These are phyloP conservation scores for Claviceps purpurea DNA, from an alignment of 2,329 filamentous ascomycete genomes.

Conservation along the genomic window DNA sequence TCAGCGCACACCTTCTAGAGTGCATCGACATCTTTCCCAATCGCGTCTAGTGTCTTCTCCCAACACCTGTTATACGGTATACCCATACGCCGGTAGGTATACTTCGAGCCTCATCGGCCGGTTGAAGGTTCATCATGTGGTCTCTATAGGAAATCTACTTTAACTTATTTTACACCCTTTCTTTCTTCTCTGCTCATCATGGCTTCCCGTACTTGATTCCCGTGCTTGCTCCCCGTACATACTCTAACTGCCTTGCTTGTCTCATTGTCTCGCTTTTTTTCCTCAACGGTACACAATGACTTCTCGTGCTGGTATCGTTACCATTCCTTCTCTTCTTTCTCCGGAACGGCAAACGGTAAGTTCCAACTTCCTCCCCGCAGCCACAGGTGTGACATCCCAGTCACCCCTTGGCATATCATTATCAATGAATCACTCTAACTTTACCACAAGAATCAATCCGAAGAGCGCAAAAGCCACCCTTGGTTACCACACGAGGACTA, in stretches of 20 bases:
- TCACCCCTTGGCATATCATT: too few relatives aligned
- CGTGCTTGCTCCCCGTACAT: too few relatives aligned
- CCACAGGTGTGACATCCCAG: neutral
- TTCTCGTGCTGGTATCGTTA: neutral
- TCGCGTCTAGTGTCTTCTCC: neutral
- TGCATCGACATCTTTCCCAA: neutral
- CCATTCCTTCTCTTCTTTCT: neutral
- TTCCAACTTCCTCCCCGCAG: neutral
- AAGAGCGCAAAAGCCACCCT: constrained; percentile 25
- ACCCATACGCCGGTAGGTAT: neutral
- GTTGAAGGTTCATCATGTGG: neutral
- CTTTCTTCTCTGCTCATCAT: neutral
- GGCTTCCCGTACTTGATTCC: too few relatives aligned
- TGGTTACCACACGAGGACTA: constrained; percentile 41
- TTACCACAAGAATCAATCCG: neutral
- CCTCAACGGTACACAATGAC: neutral
- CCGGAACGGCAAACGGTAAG: neutral
- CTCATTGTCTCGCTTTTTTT: neutral
- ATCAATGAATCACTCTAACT: neutral
- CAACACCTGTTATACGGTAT: neutral
- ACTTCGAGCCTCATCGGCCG: constrained; percentile 6
- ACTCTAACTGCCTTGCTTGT: neutral
- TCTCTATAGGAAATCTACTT: neutral
- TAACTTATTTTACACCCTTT: neutral
- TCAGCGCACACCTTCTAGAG: neutral